A percentile compares a stretch with the other conserved stretches of the same genome.
Conservation (phyloP, 2,329 filamentous ascomycete species). For the Fusarium pininemorale region DNA sequence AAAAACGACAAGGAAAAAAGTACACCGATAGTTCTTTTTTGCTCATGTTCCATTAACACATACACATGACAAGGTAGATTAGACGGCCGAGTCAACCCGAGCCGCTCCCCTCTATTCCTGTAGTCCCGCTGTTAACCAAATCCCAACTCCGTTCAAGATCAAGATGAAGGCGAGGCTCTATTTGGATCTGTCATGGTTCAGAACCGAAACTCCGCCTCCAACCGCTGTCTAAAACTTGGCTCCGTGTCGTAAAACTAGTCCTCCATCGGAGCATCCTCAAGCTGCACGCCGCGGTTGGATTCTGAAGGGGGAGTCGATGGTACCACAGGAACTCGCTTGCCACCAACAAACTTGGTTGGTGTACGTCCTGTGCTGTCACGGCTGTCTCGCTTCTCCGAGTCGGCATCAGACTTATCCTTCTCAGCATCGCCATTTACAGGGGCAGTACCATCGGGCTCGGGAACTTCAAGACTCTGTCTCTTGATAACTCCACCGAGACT, state of each 20-base stretch:
- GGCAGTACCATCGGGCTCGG: slow-evolving; percentile 63
- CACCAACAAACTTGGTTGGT: slow-evolving; percentile 57
- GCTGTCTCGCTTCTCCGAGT: slow-evolving; percentile 70
- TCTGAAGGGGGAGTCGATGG: slow-evolving; percentile 45
- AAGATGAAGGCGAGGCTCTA: slow-evolving; percentile 11
- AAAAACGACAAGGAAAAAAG: slow-evolving; percentile 30
- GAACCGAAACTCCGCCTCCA: slow-evolving; percentile 15
- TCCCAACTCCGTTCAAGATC: slow-evolving; percentile 26
- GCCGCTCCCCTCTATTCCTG: slow-evolving; percentile 12
- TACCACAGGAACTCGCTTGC: slow-evolving; percentile 52
- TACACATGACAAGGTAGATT: slow-evolving; percentile 38
- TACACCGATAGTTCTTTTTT: slow-evolving; percentile 40
- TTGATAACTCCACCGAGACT: slow-evolving; percentile 61
- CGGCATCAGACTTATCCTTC: slow-evolving; percentile 40
- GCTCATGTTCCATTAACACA: slow-evolving; percentile 45
- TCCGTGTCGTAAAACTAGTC: slow-evolving; percentile 48
- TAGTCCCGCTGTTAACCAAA: slow-evolving; percentile 21
- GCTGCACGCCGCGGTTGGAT: slow-evolving; percentile 56
- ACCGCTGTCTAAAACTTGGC: slow-evolving; percentile 14
- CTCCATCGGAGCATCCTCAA: slow-evolving; percentile 63
- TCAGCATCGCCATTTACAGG: slow-evolving; percentile 54
- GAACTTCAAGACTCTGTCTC: slow-evolving; percentile 83
- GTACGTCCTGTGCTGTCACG: slow-evolving; percentile 69
- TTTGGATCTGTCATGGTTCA: neutral
- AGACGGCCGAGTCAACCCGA: slow-evolving; percentile 12